phyloP scores from a whole-genome alignment of 352 stramenopile genomes.

The Phytophthora sojae region DNA sequence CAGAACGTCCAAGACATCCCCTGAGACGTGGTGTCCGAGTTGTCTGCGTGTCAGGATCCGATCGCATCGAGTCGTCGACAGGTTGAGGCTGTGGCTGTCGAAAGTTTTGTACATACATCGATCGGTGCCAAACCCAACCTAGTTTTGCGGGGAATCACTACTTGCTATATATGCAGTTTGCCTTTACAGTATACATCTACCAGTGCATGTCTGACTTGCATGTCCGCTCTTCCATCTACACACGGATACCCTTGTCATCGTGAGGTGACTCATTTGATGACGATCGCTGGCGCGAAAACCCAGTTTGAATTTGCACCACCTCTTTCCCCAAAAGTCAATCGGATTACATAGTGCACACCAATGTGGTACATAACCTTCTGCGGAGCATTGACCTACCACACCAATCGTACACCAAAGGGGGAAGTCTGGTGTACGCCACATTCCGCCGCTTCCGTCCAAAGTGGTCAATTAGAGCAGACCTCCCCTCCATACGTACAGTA shows the following conservation, averaged over 20 bases:
- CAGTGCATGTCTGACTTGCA: not conserved
- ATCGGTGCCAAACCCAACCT: conserved; percentile 1
- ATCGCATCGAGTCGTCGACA: not conserved
- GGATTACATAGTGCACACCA: conserved; percentile 3
- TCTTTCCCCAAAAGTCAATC: conserved; percentile 14
- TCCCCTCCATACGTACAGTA: conserved; percentile 27
- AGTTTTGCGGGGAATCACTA: not conserved
- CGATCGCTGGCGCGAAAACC: conserved; percentile 6
- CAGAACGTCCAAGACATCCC: conserved; percentile 24
- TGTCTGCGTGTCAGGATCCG: not conserved
- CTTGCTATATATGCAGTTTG: not conserved
- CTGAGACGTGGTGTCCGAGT: conserved; percentile 27
- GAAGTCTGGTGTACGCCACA: conserved; percentile 27
- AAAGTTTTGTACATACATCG: conserved; percentile 10
- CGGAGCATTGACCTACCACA: conserved; percentile 13
- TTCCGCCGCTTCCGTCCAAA: conserved; percentile 31
- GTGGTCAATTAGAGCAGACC: conserved; percentile 11
- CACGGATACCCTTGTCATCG: too few species aligned
- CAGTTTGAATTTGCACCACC: conserved; percentile 1
- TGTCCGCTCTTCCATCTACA: too few species aligned
- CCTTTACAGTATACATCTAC: too few species aligned
- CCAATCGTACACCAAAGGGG: conserved; percentile 12
- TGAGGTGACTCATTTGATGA: not conserved
- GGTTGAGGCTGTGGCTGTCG: not conserved
- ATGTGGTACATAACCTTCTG: not conserved